Evolutionary conservation across 2,329 filamentous ascomycete genomes (phyloP).

Genomic region (Aspergillus neoniger): DNA sequence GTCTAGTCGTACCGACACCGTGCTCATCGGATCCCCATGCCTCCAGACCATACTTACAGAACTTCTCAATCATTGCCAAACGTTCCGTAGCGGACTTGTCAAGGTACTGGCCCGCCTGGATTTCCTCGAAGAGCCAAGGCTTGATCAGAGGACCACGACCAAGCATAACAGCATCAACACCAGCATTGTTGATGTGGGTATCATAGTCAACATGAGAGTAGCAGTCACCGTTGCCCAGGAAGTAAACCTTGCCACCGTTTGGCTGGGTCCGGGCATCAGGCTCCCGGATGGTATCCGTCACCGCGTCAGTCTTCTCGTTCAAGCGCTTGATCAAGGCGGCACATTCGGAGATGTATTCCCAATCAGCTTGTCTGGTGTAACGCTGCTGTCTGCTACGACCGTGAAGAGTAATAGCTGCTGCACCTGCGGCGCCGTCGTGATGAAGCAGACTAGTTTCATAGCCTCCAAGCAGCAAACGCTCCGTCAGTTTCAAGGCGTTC

Average conservation of each 20-base stretch:
- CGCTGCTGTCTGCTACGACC: constrained; percentile 91
- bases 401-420: constrained; percentile 93
- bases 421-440: constrained; percentile 71
- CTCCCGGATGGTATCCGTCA: constrained; percentile 76
- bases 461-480: constrained; percentile 79
- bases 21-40: constrained; percentile 96
- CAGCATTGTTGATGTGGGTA: constrained; percentile 71
- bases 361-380: constrained; percentile 90
- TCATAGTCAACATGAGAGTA: constrained; percentile 91
- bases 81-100: constrained; percentile 92
- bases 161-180: constrained; percentile 94
- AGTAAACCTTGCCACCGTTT: constrained; percentile 74
- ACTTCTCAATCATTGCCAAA: constrained; percentile 82
- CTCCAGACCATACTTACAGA: constrained; percentile 85
- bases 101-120: constrained; percentile 85
- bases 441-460: constrained; percentile 66
- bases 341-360: constrained; percentile 90
- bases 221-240: constrained; percentile 95
- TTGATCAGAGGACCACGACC: constrained; percentile 95
- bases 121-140: constrained; percentile 98
- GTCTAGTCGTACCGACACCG: constrained; percentile 83
- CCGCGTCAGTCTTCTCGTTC: constrained; percentile 65
- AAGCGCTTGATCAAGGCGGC: constrained; percentile 80
- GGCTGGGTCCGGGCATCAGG: constrained; percentile 73
- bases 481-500: constrained; percentile 77